Base-by-base conservation (phyloP, 768 basidiomycete species). In the Tricholoma hemisulphureum region DNA sequence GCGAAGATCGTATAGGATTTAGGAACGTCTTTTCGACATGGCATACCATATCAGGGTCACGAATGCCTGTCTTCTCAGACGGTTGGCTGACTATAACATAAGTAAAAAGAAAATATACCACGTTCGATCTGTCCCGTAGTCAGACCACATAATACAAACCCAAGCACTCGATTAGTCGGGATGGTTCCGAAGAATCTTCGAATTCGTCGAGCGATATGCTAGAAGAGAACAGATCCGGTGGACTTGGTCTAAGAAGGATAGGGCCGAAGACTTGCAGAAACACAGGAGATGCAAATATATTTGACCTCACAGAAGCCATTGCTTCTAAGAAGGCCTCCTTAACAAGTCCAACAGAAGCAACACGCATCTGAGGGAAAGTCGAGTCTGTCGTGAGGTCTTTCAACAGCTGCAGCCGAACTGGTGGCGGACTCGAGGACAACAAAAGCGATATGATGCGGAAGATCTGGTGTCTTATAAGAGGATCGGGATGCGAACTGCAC, bases 111-210 rank as follows among this genome's bases (percentile, higher is more conserved):
- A 18, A 39, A 61, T 71, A 20, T 49, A 89, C 90, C 65, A 68
- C 67, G 65, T 91, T 92, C 4, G 70, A 60, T 8, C 60, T 65
- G 66, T 93, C 90, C 60, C 88, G 73, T 45, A 74, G 69, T 7
- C 90, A 64, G 16, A 91, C 73, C 31, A 87, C 76, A 61, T 87
- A 91, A 65, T 87, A 88, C 51, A 91, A 77, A 16, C 83, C 82
- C 5, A 93, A 72, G 59, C 81, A 84, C 59, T 91, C 88, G 0
- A 81, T 77, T 21, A 93, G 73, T 39, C 90, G 75, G 20, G 78
- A 63, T n/a, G 84, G 73, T 63, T 91, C 90, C 8, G 80, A 71
- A 0, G 81, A 82, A 23, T 81, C 75, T 29, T 80, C 72, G 14
- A 90, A 73, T 35, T 82, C 80, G 13, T 76, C 69, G 5, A 80